These are phyloP conservation scores for Naganishia kalamii DNA, from an alignment of 768 basidiomycete genomes.

Conservation along the genomic window DNA sequence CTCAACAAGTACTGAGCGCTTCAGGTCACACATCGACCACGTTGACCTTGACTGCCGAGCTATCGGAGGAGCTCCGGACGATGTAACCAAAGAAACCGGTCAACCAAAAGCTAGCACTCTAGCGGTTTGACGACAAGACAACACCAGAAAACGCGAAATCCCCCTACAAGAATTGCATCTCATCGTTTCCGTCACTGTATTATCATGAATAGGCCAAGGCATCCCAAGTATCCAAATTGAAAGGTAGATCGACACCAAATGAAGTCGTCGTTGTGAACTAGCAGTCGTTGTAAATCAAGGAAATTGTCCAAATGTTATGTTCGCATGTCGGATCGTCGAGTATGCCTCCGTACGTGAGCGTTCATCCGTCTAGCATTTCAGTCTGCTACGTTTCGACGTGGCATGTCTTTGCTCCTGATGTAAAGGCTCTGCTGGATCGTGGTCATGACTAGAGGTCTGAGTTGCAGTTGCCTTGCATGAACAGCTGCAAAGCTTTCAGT, in stretches of 20 bases:
- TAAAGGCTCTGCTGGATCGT: too few species aligned
- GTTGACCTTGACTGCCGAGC: slow-evolving; percentile 10
- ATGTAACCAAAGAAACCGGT: neutral
- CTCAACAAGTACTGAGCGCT: slow-evolving; percentile 16
- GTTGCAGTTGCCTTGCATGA: too few species aligned
- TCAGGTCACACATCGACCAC: slow-evolving; percentile 9
- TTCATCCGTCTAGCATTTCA: too few species aligned
- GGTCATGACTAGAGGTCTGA: too few species aligned
- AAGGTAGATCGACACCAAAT: neutral
- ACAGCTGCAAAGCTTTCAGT: too few species aligned
- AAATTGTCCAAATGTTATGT: too few species aligned
- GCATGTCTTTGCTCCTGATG: too few species aligned
- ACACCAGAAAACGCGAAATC: neutral
- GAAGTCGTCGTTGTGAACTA: neutral
- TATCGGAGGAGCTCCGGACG: neutral
- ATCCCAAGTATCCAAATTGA: too few species aligned
- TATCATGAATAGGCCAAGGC: too few species aligned
- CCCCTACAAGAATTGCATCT: neutral
- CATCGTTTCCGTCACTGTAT: neutral
- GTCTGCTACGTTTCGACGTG: too few species aligned
- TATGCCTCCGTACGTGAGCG: too few species aligned
- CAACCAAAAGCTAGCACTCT: slow-evolving; percentile 6
- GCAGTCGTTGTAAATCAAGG: neutral
- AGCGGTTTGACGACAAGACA: neutral
- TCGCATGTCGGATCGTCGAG: too few species aligned